These are phyloP conservation scores for Endothia cerciana DNA, from an alignment of 2,329 filamentous ascomycete species.

Conservation along the genomic window DNA sequence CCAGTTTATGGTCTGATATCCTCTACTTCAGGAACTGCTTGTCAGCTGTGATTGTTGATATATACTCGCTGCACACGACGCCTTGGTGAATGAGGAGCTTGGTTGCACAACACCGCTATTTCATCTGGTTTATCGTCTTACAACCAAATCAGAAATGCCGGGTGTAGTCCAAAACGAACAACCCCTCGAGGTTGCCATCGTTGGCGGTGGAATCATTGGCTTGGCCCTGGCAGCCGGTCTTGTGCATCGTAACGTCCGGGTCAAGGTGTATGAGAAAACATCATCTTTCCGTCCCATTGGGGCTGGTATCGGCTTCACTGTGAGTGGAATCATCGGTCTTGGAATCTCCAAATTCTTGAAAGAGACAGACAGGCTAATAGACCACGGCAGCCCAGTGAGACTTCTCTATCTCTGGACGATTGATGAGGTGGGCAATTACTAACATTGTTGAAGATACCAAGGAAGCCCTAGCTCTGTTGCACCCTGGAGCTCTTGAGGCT, in stretches of 20 bases:
- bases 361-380: not conserved
- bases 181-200: constrained; percentile 12
- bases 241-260: constrained; percentile 36
- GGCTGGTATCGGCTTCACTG: constrained; percentile 36
- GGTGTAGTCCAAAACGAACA: not conserved
- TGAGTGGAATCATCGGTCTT: constrained; percentile 40
- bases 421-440: not conserved
- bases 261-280: constrained; percentile 27
- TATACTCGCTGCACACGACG: not conserved
- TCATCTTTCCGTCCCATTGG: constrained; percentile 25
- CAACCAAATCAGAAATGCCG: not conserved
- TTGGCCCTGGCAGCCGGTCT: constrained; percentile 42
- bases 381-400: not conserved
- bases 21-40: not conserved
- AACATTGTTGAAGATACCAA: constrained; percentile 42
- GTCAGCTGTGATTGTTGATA: not conserved
- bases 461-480: constrained; percentile 57
- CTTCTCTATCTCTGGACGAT: not conserved
- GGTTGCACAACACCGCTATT: not conserved
- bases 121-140: not conserved
- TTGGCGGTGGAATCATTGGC: constrained; percentile 23
- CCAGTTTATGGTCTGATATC: not conserved
- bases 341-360: constrained; percentile 35
- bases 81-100: not conserved
- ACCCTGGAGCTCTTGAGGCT: constrained; percentile 45